phyloP scores from a whole-genome alignment of 1,139 yeast genomes.

The Yamadazyma membranifaciens region DNA sequence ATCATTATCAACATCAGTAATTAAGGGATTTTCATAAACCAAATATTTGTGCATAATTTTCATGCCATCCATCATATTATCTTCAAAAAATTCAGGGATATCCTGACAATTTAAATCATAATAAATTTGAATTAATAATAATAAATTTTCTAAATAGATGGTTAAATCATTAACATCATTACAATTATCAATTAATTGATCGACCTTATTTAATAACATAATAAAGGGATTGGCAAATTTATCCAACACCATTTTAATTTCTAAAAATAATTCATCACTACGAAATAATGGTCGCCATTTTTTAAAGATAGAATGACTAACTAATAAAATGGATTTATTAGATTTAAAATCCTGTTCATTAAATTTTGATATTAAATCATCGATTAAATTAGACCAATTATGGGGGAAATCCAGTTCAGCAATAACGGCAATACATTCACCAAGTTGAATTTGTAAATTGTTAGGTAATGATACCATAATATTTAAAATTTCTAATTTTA shows the following conservation, averaged over 20 bases:
- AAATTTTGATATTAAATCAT: slow-evolving; percentile 68
- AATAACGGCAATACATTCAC: slow-evolving; percentile 87
- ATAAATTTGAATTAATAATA: slow-evolving; percentile 74
- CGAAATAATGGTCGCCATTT: slow-evolving; percentile 96
- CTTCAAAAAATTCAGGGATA: slow-evolving; percentile 97
- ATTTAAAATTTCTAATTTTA: slow-evolving; percentile 75
- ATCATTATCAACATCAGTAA: slow-evolving; percentile 61
- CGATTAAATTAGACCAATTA: slow-evolving; percentile 78
- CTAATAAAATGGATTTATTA: slow-evolving; percentile 83
- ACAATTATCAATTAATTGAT: slow-evolving; percentile 53
- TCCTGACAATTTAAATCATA: slow-evolving; percentile 97
- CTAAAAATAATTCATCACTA: slow-evolving; percentile 84
- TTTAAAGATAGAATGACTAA: slow-evolving; percentile 93
- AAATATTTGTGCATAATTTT: slow-evolving; percentile 78
- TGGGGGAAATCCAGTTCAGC: slow-evolving; percentile 97
- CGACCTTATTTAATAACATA: slow-evolving; percentile 62
- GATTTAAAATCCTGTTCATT: slow-evolving; percentile 63
- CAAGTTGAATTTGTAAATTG: slow-evolving; percentile 81
- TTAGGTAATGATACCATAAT: slow-evolving; percentile 80
- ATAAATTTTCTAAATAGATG: slow-evolving; percentile 67
- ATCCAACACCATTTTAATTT: slow-evolving; percentile 81
- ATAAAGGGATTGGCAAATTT: slow-evolving; percentile 85
- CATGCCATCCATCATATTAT: slow-evolving; percentile 78
- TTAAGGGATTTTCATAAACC: slow-evolving; percentile 51
- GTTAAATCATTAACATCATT: slow-evolving; percentile 46